Base-by-base conservation (phyloP, 148 eudicot species). In the Cornus controversa region DNA sequence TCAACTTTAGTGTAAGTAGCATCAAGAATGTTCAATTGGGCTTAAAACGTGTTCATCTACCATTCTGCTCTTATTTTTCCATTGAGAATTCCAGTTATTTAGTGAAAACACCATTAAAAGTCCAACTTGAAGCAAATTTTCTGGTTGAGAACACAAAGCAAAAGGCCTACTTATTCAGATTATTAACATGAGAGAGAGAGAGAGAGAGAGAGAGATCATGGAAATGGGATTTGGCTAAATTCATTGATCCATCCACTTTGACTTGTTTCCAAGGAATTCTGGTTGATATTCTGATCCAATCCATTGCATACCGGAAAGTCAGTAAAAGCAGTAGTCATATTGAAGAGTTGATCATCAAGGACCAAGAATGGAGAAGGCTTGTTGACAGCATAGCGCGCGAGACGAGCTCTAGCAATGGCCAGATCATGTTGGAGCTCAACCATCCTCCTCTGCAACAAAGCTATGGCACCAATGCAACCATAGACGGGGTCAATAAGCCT, bases 391-490 rank as follows among this genome's bases (percentile, higher is more conserved):
- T 75, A 91, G 23, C 74, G 79, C 28, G 98, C 90, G 0, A 93
- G 81, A 3, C 91, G 81, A 3, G 90, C 86, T 10, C 78, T 84
- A 4, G 94, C 91, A 0, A 84, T 64, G 67, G 88, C 86, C 14
- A 93, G 86, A 74, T 93, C 96, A 50, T 84, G 91, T 25, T 91
- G 91, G 0, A 93, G 91, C 72, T 89, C 85, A 5, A 76, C 57
- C 90, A 90, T 90, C 70, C 81, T 81, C 66, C 79, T 78, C 64
- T 94, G 94, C 53, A 94, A 60, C 27, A 90, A 66, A 0, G 91
- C 91, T 22, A 94, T 90, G 24, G 92, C 90, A 1, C 94, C 96
- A 63, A 94, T 87, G 84, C 98, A 94, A 10, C 98, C 98, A 24
- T 94, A 90, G 23, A 94, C 91, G 0, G 98, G 98, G 84, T 94